Conservation (phyloP, 768 basidiomycete species). For the Hygrophorus russula region DNA sequence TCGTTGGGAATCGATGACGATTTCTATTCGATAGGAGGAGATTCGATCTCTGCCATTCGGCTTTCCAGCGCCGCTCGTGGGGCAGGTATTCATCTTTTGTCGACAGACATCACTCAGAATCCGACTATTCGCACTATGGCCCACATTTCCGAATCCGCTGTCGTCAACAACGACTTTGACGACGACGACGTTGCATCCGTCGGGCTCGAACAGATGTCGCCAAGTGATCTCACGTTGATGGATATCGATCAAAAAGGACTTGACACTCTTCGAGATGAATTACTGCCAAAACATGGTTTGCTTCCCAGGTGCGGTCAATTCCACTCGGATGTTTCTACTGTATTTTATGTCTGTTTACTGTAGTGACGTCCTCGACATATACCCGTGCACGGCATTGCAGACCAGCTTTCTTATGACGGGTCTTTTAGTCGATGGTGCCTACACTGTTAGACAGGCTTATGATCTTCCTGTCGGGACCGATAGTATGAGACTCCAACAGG, state of each 20-base stretch:
- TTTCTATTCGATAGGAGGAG: slow-evolving; percentile 1
- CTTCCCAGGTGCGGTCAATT: neutral
- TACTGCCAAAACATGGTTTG: neutral
- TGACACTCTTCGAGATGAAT: neutral
- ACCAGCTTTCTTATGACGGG: neutral
- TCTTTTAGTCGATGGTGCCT: neutral
- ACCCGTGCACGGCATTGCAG: slow-evolving; percentile 1
- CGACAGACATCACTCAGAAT: slow-evolving; percentile 1
- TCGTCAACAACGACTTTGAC: neutral
- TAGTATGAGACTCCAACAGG: neutral
- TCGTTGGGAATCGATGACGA: slow-evolving; percentile 1
- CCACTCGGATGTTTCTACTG: neutral
- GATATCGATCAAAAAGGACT: neutral
- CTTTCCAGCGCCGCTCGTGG: slow-evolving; percentile 3
- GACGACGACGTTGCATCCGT: slow-evolving; percentile 1
- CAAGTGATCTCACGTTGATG: slow-evolving; percentile 3
- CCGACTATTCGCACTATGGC: slow-evolving; percentile 2
- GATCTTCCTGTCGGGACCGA: neutral
- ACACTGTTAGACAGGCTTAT: neutral
- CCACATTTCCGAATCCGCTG: neutral
- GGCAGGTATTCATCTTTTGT: neutral
- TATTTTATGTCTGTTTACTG: neutral
- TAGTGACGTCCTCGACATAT: slow-evolving; percentile 1
- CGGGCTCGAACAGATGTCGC: slow-evolving; percentile 1
- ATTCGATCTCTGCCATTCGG: slow-evolving; percentile 4